A percentile compares a stretch with the other conserved stretches of the same genome.
phyloP scores from a whole-genome alignment of 345 rosid genomes.

The Boechera divaricarpa region DNA sequence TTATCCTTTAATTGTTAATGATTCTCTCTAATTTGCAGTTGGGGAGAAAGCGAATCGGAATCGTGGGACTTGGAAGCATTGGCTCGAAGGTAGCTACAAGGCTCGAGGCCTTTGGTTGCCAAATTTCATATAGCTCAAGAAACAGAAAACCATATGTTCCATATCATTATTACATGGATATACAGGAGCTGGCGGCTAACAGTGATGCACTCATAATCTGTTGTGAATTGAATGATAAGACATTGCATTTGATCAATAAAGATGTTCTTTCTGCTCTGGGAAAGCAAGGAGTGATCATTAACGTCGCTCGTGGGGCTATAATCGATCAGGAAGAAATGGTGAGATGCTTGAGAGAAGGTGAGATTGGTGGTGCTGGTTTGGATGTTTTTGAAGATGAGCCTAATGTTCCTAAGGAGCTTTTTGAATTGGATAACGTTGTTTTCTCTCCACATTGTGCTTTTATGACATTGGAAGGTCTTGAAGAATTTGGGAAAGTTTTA shows the following conservation, averaged over 20 bases:
- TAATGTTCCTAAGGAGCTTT: neutral
- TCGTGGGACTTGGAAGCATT: constrained; percentile 3
- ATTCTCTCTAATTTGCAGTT: neutral
- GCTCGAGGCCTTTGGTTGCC: constrained; percentile 7
- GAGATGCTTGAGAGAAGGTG: constrained; percentile 12
- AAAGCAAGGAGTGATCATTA: constrained; percentile 11
- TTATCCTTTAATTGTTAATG: neutral
- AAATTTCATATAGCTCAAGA: constrained; percentile 1
- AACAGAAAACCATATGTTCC: neutral
- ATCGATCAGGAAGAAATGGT: neutral
- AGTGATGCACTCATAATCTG: neutral
- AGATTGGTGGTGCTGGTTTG: constrained; percentile 20
- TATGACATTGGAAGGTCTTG: neutral
- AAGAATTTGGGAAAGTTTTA: neutral
- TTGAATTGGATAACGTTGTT: constrained; percentile 7
- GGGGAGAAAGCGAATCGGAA: constrained; percentile 11
- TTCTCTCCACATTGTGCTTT: constrained; percentile 4
- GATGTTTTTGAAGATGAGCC: constrained; percentile 17
- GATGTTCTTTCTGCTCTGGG: neutral
- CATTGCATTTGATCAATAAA: neutral
- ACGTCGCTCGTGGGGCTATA: constrained; percentile 11
- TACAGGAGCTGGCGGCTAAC: neutral
- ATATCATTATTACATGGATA: neutral
- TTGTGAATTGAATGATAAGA: neutral
- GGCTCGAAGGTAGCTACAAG: neutral